phyloP scores from a whole-genome alignment of 2,329 filamentous ascomycete genomes.

The Fusarium gaditjirri region DNA sequence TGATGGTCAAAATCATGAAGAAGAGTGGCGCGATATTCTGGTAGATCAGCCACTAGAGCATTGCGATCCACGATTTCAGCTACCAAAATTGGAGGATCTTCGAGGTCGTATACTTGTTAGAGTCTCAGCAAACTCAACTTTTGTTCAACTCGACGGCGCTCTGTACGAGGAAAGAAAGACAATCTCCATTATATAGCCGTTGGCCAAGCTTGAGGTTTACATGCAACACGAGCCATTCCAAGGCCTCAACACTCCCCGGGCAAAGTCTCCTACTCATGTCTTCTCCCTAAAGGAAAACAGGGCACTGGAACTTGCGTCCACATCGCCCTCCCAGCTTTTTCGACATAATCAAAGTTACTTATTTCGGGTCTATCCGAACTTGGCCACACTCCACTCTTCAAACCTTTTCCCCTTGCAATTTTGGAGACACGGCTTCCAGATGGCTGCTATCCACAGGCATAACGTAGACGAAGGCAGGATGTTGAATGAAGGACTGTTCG shows the following conservation, averaged over 20 bases:
- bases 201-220: background rate
- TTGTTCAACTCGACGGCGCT: rapidly evolving
- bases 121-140: rapidly evolving
- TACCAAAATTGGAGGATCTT: background rate
- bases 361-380: rapidly evolving
- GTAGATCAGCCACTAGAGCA: rapidly evolving
- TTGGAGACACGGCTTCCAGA: background rate
- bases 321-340: rapidly evolving
- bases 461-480: rapidly evolving
- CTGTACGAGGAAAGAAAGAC: rapidly evolving
- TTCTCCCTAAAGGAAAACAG: rapidly evolving
- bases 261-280: background rate
- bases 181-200: background rate
- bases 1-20: background rate
- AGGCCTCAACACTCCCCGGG: no score
- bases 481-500: background rate
- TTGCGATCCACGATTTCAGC: rapidly evolving
- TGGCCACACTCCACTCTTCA: rapidly evolving
- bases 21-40: rapidly evolving
- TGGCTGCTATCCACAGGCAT: rapidly evolving
- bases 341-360: rapidly evolving
- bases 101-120: background rate
- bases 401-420: rapidly evolving
- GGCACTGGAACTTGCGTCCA: rapidly evolving
- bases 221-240: rapidly evolving